Evolutionary conservation across 2,329 filamentous ascomycete species (phyloP).

Genomic region (Pyricularia sp.): DNA sequence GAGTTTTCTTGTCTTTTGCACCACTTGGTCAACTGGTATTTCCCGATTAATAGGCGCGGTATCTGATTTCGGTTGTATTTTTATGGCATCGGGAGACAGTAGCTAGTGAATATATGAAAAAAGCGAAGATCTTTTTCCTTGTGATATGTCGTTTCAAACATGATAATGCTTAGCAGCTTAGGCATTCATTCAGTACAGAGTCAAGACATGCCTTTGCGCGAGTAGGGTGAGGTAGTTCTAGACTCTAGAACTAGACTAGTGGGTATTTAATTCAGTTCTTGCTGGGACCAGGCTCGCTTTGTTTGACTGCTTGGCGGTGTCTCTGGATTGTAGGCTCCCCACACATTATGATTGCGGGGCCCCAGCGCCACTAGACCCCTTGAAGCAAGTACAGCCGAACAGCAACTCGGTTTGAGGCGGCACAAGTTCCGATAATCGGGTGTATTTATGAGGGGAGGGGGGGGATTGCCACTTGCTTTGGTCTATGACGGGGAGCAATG

Average conservation of each 20-base stretch:
- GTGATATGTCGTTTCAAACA: too few relatives aligned
- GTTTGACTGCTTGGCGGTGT: too few relatives aligned
- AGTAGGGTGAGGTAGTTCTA: too few relatives aligned
- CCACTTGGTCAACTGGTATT: neutral
- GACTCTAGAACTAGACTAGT: too few relatives aligned
- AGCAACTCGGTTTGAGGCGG: neutral
- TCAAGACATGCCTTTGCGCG: too few relatives aligned
- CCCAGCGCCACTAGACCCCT: neutral
- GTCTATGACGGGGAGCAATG: neutral
- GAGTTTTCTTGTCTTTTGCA: neutral
- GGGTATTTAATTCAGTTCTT: too few relatives aligned
- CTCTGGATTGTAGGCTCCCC: neutral
- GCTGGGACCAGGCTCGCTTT: too few relatives aligned
- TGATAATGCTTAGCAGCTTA: too few relatives aligned
- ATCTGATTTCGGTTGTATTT: neutral
- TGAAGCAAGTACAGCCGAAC: neutral
- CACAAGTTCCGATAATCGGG: neutral
- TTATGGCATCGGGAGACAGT: neutral
- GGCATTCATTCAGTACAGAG: too few relatives aligned
- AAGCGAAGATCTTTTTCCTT: neutral
- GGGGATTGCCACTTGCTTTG: neutral
- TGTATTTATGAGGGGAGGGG: neutral
- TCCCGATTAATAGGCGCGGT: neutral
- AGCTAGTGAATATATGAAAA: neutral
- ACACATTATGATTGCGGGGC: neutral